A percentile compares a stretch with the other conserved stretches of the same genome.
phyloP scores from a whole-genome alignment of 2,329 filamentous ascomycete species.

The Verticillium albo-atrum region DNA sequence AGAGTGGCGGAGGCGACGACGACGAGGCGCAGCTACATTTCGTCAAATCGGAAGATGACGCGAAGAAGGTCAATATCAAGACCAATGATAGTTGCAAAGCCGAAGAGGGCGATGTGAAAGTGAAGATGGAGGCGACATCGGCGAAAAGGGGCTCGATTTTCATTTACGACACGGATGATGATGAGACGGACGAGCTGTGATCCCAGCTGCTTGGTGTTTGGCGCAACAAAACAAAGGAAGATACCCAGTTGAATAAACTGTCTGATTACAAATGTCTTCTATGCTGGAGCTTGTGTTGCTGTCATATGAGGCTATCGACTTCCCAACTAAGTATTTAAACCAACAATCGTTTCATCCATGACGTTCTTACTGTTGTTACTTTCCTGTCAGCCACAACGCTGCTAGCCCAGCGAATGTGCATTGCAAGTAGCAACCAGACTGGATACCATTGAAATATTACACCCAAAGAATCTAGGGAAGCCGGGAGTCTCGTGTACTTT shows the following conservation, averaged over 20 bases:
- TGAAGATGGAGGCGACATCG: conserved; percentile 3
- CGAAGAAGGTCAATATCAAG: conserved; percentile 8
- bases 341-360: no score
- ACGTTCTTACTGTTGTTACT: no score
- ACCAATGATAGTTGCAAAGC: conserved; percentile 1
- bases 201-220: neutral
- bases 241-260: neutral
- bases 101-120: neutral
- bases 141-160: conserved; percentile 25
- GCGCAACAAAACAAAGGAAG: neutral
- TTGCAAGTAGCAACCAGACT: neutral
- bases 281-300: neutral
- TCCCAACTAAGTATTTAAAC: no score
- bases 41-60: conserved; percentile 4
- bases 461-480: no score
- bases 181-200: conserved; percentile 16
- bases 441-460: neutral
- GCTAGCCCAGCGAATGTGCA: no score
- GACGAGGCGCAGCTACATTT: conserved; percentile 3
- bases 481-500: no score
- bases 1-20: neutral
- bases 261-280: no score
- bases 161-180: conserved; percentile 31
- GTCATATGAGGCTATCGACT: neutral
- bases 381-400: no score